Evolutionary conservation across 1,284 basidiomycete species (phyloP), one percentile per base, ranked within the genome.

Genomic region (Bondarzewia mesenterica): DNA sequence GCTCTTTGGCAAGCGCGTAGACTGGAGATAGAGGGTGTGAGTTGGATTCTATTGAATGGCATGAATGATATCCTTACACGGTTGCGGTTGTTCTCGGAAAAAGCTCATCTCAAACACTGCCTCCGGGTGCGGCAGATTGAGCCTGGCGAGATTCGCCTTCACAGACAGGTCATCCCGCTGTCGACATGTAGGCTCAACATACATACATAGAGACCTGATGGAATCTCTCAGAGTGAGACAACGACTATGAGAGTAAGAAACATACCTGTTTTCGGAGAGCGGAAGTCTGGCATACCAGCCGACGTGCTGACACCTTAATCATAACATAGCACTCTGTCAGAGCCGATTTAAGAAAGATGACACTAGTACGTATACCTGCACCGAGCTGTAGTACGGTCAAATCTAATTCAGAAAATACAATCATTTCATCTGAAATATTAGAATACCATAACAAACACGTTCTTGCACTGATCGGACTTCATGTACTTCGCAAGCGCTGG

Each of bases 1-100:
- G 77, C 58, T 97, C 95, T 52, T 89, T 84, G 0, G 91, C 91
- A 36, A 94, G 78, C 0, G 82, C 85, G 63, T 92, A 93, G 63
- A 93, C 90, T 81, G 43, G 15, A 52, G 15, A 25, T 18, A 21
- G 12, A 43, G 27, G 47, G 26, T 29, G 46, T 35, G 51, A 26
- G 7, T 18, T 18, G 49, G 44, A 20, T 12, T 10, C 46, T 20
- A 29, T n/a, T 47, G 20, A 32, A 32, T 25, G 22, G 44, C 10
- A 12, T 10, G 7, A 20, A 26, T n/a, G 14, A 8, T 18, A 42
- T 15, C 63, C 82, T 50, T 60, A 88, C 86, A 89, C 20, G 87
- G 85, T 12, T 75, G 65, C 10, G 88, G 87, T 53, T 89, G 85
- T 38, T 66, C 63, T 50, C 76, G 71, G 67, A 90, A 90, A 67